These are phyloP conservation scores for Macrocystidia cucumis DNA, from an alignment of 1,284 basidiomycete genomes.

Conservation along the genomic window DNA sequence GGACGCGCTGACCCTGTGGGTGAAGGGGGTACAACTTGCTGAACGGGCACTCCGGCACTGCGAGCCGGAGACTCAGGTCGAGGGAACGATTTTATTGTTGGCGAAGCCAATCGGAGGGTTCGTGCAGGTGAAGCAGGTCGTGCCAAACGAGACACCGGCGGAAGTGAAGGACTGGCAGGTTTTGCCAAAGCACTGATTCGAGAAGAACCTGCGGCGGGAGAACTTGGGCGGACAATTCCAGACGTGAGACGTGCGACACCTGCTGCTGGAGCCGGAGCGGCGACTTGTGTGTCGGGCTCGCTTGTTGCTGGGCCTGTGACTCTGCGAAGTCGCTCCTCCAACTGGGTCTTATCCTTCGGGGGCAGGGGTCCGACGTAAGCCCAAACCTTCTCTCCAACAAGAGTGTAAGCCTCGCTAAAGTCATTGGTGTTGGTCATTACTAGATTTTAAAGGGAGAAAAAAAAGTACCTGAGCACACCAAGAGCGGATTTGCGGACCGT, in stretches of 20 bases:
- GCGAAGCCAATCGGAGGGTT: constrained; percentile 43
- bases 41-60: constrained; percentile 25
- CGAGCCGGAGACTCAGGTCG: constrained; percentile 45
- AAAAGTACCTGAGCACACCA: constrained; percentile 55
- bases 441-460: constrained; percentile 4
- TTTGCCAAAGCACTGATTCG: constrained; percentile 43
- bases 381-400: constrained; percentile 86
- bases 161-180: constrained; percentile 56
- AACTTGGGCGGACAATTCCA: constrained; percentile 42
- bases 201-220: constrained; percentile 38
- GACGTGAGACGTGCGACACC: constrained; percentile 46
- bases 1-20: constrained; percentile 44
- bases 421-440: constrained; percentile 7
- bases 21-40: constrained; percentile 28
- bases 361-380: constrained; percentile 69
- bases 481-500: constrained; percentile 81
- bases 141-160: constrained; percentile 42
- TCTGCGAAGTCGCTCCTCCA: constrained; percentile 85
- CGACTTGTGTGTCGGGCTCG: constrained; percentile 37
- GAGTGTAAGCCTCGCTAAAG: constrained; percentile 70
- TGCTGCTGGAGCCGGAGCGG: constrained; percentile 24
- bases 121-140: constrained; percentile 58
- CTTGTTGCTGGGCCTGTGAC: constrained; percentile 59
- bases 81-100: constrained; percentile 28
- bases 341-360: constrained; percentile 84